phyloP scores from a whole-genome alignment of 805 yeast species.

The Ogataea allantospora region DNA sequence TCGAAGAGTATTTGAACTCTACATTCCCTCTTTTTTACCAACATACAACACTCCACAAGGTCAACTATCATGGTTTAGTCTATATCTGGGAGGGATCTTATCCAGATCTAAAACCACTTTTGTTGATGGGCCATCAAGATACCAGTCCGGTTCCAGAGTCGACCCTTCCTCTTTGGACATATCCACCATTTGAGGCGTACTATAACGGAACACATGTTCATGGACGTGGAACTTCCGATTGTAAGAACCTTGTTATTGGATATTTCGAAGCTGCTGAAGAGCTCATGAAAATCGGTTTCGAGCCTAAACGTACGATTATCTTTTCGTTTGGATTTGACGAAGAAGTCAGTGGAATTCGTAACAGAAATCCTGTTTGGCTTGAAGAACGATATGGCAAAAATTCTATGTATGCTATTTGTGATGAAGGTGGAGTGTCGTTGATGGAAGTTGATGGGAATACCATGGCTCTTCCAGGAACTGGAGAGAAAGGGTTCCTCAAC shows the following conservation, averaged over 20 bases:
- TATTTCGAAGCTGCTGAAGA: slow-evolving; percentile 62
- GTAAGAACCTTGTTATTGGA: slow-evolving; percentile 63
- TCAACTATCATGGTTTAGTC: slow-evolving; percentile 61
- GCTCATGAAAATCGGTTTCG: slow-evolving; percentile 48
- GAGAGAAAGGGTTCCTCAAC: slow-evolving; percentile 56
- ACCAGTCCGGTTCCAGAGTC: slow-evolving; percentile 71
- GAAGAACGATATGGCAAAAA: slow-evolving; percentile 54
- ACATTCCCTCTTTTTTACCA: slow-evolving; percentile 55
- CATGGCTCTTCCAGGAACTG: slow-evolving; percentile 54
- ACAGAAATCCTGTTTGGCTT: slow-evolving; percentile 43
- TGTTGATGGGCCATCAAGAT: slow-evolving; percentile 74
- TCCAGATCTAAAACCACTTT: slow-evolving; percentile 52
- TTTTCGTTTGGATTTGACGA: slow-evolving; percentile 76
- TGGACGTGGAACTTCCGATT: slow-evolving; percentile 77
- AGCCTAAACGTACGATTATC: slow-evolving; percentile 61
- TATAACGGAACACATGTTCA: slow-evolving; percentile 62
- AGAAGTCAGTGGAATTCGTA: slow-evolving; percentile 58
- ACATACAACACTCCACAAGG: slow-evolving; percentile 48
- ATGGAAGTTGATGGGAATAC: slow-evolving; percentile 42
- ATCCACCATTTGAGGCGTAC: slow-evolving; percentile 62
- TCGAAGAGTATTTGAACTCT: slow-evolving; percentile 52
- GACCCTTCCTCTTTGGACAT: slow-evolving; percentile 56
- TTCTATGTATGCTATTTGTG: slow-evolving; percentile 59
- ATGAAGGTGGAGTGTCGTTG: slow-evolving; percentile 59
- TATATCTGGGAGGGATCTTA: slow-evolving; percentile 61